Percentiles rank a stretch among this genome's conserved stretches.
Evolutionary conservation across 768 basidiomycete genomes (phyloP).

Genomic region (Cytidiella melzeri): DNA sequence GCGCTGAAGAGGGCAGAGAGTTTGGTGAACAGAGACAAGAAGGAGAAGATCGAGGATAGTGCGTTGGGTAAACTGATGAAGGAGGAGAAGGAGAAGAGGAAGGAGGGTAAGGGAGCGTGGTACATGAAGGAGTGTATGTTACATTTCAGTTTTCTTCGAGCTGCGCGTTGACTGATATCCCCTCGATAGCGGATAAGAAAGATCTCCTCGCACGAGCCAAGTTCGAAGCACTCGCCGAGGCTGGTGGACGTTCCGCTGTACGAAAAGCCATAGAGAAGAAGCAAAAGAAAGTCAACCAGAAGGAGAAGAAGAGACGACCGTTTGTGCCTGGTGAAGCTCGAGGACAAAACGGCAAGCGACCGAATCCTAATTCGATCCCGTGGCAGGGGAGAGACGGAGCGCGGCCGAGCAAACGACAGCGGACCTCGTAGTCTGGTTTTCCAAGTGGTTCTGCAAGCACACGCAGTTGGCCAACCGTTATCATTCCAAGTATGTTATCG

Average conservation of each 20-base stretch:
- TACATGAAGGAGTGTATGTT: slow-evolving; percentile 75
- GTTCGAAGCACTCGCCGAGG: slow-evolving; percentile 70
- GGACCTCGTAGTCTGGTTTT: slow-evolving; percentile 8
- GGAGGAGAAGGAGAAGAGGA: slow-evolving; percentile 58
- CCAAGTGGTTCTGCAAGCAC: too few relatives aligned
- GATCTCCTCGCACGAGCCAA: slow-evolving; percentile 66
- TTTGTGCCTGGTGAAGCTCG: slow-evolving; percentile 37
- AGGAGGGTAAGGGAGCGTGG: slow-evolving; percentile 78
- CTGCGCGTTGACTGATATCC: slow-evolving; percentile 6
- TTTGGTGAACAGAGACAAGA: slow-evolving; percentile 62
- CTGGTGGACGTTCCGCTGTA: slow-evolving; percentile 76
- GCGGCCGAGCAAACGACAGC: slow-evolving; percentile 18
- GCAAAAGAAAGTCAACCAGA: slow-evolving; percentile 79
- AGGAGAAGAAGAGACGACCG: slow-evolving; percentile 84
- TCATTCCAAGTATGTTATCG: too few relatives aligned
- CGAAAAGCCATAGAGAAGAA: slow-evolving; percentile 88
- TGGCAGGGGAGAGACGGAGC: slow-evolving; percentile 11
- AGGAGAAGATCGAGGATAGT: slow-evolving; percentile 64
- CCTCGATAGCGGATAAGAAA: slow-evolving; percentile 64
- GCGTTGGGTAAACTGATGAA: slow-evolving; percentile 44
- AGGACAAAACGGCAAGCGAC: slow-evolving; percentile 3
- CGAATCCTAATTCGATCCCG: background rate
- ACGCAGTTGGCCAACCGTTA: too few relatives aligned
- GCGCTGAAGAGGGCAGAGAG: slow-evolving; percentile 78
- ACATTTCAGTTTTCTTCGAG: slow-evolving; percentile 2